A percentile compares a stretch with the other conserved stretches of the same genome.
Conservation (phyloP, 2,329 filamentous ascomycete genomes). For the Arthrobotrys sinensis region DNA sequence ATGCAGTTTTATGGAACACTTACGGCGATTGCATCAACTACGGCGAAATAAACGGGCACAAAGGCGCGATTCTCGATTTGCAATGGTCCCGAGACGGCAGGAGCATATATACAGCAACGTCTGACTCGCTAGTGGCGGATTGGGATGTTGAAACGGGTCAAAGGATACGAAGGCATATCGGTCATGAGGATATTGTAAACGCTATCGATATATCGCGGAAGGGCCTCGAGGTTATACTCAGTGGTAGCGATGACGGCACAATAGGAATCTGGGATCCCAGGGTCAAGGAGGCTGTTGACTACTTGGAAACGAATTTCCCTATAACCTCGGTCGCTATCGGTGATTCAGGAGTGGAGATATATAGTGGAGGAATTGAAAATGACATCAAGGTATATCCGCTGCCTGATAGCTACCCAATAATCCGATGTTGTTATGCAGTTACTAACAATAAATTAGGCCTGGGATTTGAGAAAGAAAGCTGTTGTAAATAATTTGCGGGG, state of each 20-base stretch:
- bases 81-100: conserved; percentile 97
- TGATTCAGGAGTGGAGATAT: conserved; percentile 95
- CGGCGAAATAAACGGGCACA: conserved; percentile 87
- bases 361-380: conserved; percentile 94
- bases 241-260: conserved; percentile 91
- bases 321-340: conserved; percentile 92
- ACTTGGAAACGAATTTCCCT: conserved; percentile 91
- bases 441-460: conserved; percentile 70
- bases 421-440: background rate
- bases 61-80: conserved; percentile 89
- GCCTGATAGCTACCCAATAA: background rate
- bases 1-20: conserved; percentile 88
- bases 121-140: conserved; percentile 91
- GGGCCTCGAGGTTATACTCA: conserved; percentile 90
- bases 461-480: conserved; percentile 93
- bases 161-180: conserved; percentile 90
- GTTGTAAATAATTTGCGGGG: conserved; percentile 89
- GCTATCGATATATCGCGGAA: conserved; percentile 88
- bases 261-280: conserved; percentile 97
- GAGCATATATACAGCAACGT: conserved; percentile 85
- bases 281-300: conserved; percentile 87
- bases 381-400: conserved; percentile 79
- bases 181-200: conserved; percentile 97
- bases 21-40: conserved; percentile 96
- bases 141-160: conserved; percentile 96